Evolutionary conservation across 2,329 filamentous ascomycete species (phyloP), one percentile per base, ranked within the genome.

Genomic region (Cadophora sp.): DNA sequence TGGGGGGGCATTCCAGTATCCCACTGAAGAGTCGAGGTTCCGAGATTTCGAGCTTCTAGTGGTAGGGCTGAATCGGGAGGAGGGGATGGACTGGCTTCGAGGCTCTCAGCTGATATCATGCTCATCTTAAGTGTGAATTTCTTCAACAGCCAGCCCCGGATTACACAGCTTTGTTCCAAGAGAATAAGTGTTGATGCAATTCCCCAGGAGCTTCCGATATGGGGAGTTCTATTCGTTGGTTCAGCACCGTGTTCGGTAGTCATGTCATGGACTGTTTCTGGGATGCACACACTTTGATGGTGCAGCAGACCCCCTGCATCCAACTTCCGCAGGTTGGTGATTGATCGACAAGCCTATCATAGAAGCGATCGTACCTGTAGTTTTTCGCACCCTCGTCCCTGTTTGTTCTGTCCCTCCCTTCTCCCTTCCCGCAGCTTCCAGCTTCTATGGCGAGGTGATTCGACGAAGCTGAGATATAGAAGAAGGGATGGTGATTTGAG

Each of bases 271-370:
- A n/a, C n/a, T n/a, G n/a, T n/a, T n/a, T n/a, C n/a, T n/a, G n/a
- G n/a, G n/a, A 51, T 51, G 36, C 30, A 59, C 56, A 39, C 36
- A 43, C 56, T 59, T 30, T 59, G 56, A 27, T 59, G 24, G 14
- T 59, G 41, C 56, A 43, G 56, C 24, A 45, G 39, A 3, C 27
- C 27, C 27, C 27, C 27, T 30, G 27, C 27, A 30, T 30, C 27
- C 27, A 6, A 30, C 27, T 30, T 30, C 27, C 27, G 27, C 6
- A 6, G 27, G 27, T 6, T 50, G 51, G 41, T 58, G 16, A 20
- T 41, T 59, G 64, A 68, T 68, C 64, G 59, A 64, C 66, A 66
- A 64, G 66, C 66, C 66, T 68, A 68, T 68, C 66, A n/a, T n/a
- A n/a, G n/a, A n/a, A 66, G 55, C 22, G 33, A 51, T 41, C 33